phyloP scores from a whole-genome alignment of 805 yeast genomes.

The Barnettozyma sucrosica region DNA sequence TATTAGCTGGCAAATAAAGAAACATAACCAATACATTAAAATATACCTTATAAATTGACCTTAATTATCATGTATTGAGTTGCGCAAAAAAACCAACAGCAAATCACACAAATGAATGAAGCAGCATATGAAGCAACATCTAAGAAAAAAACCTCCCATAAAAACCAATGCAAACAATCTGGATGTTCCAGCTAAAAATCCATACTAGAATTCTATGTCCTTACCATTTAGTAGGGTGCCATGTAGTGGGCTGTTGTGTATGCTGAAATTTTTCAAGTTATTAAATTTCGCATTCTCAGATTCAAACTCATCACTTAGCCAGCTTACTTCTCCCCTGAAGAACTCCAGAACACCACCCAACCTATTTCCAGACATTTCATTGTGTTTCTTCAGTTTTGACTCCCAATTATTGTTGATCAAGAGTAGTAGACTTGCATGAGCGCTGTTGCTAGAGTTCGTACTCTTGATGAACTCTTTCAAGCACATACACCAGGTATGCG shows the following conservation, averaged over 20 bases:
- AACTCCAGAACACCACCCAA: constrained; percentile 40
- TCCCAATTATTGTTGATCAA: constrained; percentile 35
- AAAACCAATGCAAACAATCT: not conserved
- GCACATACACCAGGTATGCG: constrained; percentile 50
- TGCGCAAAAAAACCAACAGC: not conserved
- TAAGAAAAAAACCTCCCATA: not conserved
- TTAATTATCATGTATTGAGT: too few relatives aligned
- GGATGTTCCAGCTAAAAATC: not conserved
- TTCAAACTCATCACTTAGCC: constrained; percentile 22
- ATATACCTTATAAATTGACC: too few relatives aligned
- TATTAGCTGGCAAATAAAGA: not conserved
- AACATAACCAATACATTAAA: too few relatives aligned
- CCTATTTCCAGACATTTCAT: constrained; percentile 37
- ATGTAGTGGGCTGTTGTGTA: constrained; percentile 20
- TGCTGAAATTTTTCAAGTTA: constrained; percentile 19
- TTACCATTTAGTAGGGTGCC: constrained; percentile 9
- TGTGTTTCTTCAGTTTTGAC: constrained; percentile 38
- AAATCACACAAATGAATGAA: not conserved
- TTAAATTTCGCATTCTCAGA: constrained; percentile 12
- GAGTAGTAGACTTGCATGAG: constrained; percentile 32
- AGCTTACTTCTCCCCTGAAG: constrained; percentile 34
- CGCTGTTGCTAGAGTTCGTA: constrained; percentile 16
- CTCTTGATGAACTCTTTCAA: constrained; percentile 28
- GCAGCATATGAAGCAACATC: not conserved
- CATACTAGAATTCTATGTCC: not conserved